Evolutionary conservation across 305 asterid species (phyloP).

Genomic region (Fraxinus velutina): DNA sequence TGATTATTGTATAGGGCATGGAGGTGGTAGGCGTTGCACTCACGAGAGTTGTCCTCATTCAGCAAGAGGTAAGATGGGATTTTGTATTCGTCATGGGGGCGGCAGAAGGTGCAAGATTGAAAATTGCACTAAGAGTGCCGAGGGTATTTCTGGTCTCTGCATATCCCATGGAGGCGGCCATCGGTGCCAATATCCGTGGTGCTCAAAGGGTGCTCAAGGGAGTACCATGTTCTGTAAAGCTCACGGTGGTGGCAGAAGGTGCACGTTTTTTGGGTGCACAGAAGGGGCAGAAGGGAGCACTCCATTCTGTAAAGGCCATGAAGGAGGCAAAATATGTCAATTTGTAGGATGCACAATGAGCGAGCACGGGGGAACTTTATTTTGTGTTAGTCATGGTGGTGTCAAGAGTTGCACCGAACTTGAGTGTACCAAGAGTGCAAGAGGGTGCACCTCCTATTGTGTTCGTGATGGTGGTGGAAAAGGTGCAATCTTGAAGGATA

Average conservation of each 20-base stretch:
- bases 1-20: slow-evolving; percentile 56
- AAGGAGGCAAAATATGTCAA: slow-evolving; percentile 68
- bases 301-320: slow-evolving; percentile 58
- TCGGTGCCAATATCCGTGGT: slow-evolving; percentile 53
- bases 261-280: slow-evolving; percentile 51
- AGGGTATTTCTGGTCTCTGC: slow-evolving; percentile 59
- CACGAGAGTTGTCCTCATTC: slow-evolving; percentile 55
- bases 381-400: slow-evolving; percentile 65
- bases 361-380: slow-evolving; percentile 63
- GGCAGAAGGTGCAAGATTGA: slow-evolving; percentile 62
- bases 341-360: slow-evolving; percentile 59
- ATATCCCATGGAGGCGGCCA: slow-evolving; percentile 76
- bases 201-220: slow-evolving; percentile 67
- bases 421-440: slow-evolving; percentile 61
- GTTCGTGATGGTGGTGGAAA: slow-evolving; percentile 73
- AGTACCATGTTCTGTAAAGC: slow-evolving; percentile 61
- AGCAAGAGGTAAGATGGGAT: slow-evolving; percentile 60
- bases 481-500: slow-evolving; percentile 55
- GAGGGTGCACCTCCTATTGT: slow-evolving; percentile 57
- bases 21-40: slow-evolving; percentile 61
- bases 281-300: slow-evolving; percentile 78
- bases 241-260: slow-evolving; percentile 61
- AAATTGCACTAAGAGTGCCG: slow-evolving; percentile 57
- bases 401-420: slow-evolving; percentile 57
- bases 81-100: slow-evolving; percentile 70